Conservation (phyloP, 768 basidiomycete genomes). For the Tylopilus plumbeoviolaceoides region DNA sequence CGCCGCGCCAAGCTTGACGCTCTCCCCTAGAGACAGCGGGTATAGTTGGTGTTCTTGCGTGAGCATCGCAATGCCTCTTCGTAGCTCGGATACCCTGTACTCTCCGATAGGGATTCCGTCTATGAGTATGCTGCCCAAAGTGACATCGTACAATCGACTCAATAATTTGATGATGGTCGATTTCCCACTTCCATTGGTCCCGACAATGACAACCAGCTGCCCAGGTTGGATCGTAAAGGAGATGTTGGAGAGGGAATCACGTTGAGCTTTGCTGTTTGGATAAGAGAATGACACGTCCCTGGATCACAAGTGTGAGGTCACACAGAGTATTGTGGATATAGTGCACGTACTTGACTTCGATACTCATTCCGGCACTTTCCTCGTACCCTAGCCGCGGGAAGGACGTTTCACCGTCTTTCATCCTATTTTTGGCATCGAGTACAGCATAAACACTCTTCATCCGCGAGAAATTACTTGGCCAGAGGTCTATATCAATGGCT, state of each 20-base stretch:
- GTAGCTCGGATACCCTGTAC: conserved; percentile 33
- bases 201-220: conserved; percentile 30
- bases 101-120: conserved; percentile 35
- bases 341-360: conserved; percentile 18
- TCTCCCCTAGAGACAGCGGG: conserved; percentile 35
- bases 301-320: not conserved
- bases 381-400: not conserved
- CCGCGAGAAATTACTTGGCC: conserved; percentile 14
- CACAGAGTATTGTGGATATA: not conserved
- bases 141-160: conserved; percentile 30
- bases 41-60: conserved; percentile 34
- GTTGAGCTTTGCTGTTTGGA: too few relatives aligned
- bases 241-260: conserved; percentile 29
- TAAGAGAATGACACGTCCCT: conserved; percentile 45
- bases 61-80: conserved; percentile 38
- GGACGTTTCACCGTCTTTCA: conserved; percentile 23
- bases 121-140: conserved; percentile 34
- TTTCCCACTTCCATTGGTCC: conserved; percentile 35
- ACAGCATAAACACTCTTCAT: conserved; percentile 23
- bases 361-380: conserved; percentile 7
- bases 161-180: conserved; percentile 40
- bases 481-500: too few relatives aligned
- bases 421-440: conserved; percentile 18
- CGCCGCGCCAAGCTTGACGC: too few relatives aligned
- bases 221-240: conserved; percentile 31